Conservation (phyloP, 306 rosid genomes). For the Prunus mume region DNA sequence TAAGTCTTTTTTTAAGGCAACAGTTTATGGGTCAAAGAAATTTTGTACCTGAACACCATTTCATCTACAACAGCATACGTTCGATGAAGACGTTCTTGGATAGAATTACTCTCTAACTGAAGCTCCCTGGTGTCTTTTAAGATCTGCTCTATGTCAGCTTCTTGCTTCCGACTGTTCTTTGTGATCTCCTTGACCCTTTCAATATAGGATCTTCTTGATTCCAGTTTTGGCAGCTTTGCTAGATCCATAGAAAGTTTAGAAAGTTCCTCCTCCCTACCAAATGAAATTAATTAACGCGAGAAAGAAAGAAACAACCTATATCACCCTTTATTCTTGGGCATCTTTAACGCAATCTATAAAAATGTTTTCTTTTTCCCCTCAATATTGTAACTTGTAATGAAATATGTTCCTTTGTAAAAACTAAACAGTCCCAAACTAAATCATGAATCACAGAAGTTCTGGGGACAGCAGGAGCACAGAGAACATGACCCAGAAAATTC, state of each 20-base stretch:
- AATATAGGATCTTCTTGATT: conserved; percentile 70
- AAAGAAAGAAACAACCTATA: conserved; percentile 10
- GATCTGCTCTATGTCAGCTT: conserved; percentile 72
- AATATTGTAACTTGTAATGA: not conserved
- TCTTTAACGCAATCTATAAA: not conserved
- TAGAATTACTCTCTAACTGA: conserved; percentile 82
- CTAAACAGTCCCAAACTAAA: not conserved
- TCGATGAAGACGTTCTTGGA: conserved; percentile 83
- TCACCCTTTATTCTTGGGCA: not conserved
- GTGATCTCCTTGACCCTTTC: conserved; percentile 75
- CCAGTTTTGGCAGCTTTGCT: conserved; percentile 42
- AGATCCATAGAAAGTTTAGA: conserved; percentile 33
- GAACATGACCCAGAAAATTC: not conserved
- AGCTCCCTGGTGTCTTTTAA: conserved; percentile 83
- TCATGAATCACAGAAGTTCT: not conserved
- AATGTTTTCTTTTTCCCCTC: not conserved
- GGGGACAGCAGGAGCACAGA: not conserved
- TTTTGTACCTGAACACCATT: conserved; percentile 70
- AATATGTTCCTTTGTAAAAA: not conserved
- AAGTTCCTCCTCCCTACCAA: conserved; percentile 43
- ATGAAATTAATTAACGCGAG: not conserved
- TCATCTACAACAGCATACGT: conserved; percentile 79
- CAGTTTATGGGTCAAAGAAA: not conserved
- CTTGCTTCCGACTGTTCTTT: conserved; percentile 82
- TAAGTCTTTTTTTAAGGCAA: not conserved